Conservation (phyloP, 225 moss, liverwort and hornwort genomes). For the Physcomitrellopsis africana region DNA sequence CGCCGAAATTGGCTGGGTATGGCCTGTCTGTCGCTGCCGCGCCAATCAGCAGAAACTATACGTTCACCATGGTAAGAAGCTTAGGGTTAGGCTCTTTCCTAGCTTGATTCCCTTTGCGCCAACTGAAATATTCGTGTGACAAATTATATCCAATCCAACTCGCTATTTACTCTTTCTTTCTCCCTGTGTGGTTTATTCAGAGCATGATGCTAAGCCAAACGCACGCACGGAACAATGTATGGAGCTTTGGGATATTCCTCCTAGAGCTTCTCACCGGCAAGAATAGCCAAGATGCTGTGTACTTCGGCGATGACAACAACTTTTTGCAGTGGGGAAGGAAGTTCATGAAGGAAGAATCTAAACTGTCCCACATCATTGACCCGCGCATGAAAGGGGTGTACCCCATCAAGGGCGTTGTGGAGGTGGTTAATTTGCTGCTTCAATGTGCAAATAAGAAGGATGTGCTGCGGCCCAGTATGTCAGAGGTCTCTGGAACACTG, state of each 20-base stretch:
- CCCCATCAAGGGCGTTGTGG: conserved; percentile 41
- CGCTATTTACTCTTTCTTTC: not conserved
- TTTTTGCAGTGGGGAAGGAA: conserved; percentile 49
- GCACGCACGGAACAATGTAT: conserved; percentile 45
- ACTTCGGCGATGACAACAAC: conserved; percentile 37
- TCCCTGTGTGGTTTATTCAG: conserved; percentile 14
- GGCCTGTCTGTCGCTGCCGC: conserved; percentile 40
- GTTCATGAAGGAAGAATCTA: conserved; percentile 36
- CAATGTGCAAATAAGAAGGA: conserved; percentile 44
- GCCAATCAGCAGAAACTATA: conserved; percentile 20
- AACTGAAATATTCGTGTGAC: too few relatives aligned
- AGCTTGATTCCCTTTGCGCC: not conserved
- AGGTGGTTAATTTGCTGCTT: conserved; percentile 33
- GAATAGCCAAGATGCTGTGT: conserved; percentile 45
- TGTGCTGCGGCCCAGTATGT: conserved; percentile 42
- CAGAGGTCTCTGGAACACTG: conserved; percentile 34
- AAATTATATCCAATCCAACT: not conserved
- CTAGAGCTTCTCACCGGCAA: conserved; percentile 64
- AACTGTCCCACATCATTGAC: conserved; percentile 41
- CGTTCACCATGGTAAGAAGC: conserved; percentile 45
- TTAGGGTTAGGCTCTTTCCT: conserved; percentile 16
- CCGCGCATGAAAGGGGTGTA: conserved; percentile 39
- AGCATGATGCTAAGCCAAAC: conserved; percentile 36
- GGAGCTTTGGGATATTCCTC: conserved; percentile 50
- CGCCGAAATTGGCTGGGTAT: conserved; percentile 44